phyloP scores from a whole-genome alignment of 495 filamentous ascomycete genomes.

The Clavariopsis aquatica region DNA sequence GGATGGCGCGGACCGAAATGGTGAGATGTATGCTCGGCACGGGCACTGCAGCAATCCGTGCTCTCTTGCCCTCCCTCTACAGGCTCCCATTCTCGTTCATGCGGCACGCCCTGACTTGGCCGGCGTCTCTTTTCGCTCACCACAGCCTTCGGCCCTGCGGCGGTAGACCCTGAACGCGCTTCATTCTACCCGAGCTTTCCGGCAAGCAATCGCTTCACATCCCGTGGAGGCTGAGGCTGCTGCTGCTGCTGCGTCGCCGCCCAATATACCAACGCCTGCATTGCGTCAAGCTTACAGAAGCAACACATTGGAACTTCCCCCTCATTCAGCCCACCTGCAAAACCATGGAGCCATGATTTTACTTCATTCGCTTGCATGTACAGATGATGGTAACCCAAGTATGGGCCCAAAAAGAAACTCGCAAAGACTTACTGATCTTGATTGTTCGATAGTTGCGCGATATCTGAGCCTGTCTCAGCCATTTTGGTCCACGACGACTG shows the following conservation, averaged over 20 bases:
- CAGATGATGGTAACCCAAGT: constrained; percentile 1
- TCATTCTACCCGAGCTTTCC: constrained; percentile 11
- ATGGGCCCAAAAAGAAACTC: neutral
- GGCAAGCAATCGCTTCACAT: neutral
- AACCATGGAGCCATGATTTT: neutral
- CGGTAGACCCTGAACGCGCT: neutral
- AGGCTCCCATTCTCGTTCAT: constrained; percentile 1
- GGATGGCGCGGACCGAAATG: neutral
- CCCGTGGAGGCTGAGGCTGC: constrained; percentile 16
- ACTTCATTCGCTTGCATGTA: neutral
- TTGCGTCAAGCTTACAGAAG: constrained; percentile 1
- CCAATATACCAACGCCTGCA: neutral
- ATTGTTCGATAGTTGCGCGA: neutral
- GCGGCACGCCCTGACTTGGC: neutral
- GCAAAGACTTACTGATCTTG: neutral
- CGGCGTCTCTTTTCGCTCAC: constrained; percentile 9
- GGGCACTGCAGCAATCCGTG: neutral
- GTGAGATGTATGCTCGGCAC: neutral
- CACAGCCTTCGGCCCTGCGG: constrained; percentile 5
- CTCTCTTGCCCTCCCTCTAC: constrained; percentile 7
- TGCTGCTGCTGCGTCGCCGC: too few species aligned
- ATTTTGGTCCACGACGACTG: constrained; percentile 1
- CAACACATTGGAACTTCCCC: neutral
- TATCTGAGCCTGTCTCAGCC: constrained; percentile 3
- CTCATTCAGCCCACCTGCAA: neutral